These are phyloP conservation scores for Boletus barrowsii DNA, from an alignment of 768 basidiomycete genomes.

Conservation along the genomic window DNA sequence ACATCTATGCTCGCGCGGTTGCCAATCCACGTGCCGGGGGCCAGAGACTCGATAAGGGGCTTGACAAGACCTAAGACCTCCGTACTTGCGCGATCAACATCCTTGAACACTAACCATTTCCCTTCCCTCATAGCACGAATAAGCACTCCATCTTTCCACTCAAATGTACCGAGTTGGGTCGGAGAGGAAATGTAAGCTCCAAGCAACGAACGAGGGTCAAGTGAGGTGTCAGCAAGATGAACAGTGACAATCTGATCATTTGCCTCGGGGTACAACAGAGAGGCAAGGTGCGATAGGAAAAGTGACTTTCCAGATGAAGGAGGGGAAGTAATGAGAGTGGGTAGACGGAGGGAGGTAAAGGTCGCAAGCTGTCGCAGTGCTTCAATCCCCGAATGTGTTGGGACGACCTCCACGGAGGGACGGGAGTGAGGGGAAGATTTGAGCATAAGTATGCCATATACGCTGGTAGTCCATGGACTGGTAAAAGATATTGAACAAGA, in stretches of 20 bases:
- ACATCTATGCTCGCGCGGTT: slow-evolving; percentile 64
- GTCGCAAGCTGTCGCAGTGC: slow-evolving; percentile 63
- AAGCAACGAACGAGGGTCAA: slow-evolving; percentile 89
- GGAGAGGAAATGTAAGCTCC: slow-evolving; percentile 92
- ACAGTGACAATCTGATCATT: slow-evolving; percentile 77
- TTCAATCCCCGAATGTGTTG: slow-evolving; percentile 56
- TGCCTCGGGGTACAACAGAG: slow-evolving; percentile 53
- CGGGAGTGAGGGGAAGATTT: slow-evolving; percentile 37
- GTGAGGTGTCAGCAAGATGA: slow-evolving; percentile 90
- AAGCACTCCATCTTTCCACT: slow-evolving; percentile 94
- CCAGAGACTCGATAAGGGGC: slow-evolving; percentile 74
- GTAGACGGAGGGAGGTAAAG: slow-evolving; percentile 64
- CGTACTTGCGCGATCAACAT: slow-evolving; percentile 85
- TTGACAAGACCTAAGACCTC: slow-evolving; percentile 89
- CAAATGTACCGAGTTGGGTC: slow-evolving; percentile 80
- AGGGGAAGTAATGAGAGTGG: slow-evolving; percentile 79
- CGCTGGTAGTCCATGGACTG: slow-evolving; percentile 56
- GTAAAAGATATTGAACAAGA: slow-evolving; percentile 11
- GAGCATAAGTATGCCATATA: slow-evolving; percentile 67
- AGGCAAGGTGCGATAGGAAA: slow-evolving; percentile 73
- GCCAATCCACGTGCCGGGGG: slow-evolving; percentile 72
- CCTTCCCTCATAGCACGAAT: slow-evolving; percentile 88
- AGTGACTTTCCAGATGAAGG: slow-evolving; percentile 89
- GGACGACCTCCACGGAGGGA: slow-evolving; percentile 45
- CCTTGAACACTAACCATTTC: slow-evolving; percentile 89